Percentiles rank a stretch among this genome's conserved stretches.
These are phyloP conservation scores for Penicillium nordicum DNA, from an alignment of 2,329 filamentous ascomycete species.

Conservation along the genomic window DNA sequence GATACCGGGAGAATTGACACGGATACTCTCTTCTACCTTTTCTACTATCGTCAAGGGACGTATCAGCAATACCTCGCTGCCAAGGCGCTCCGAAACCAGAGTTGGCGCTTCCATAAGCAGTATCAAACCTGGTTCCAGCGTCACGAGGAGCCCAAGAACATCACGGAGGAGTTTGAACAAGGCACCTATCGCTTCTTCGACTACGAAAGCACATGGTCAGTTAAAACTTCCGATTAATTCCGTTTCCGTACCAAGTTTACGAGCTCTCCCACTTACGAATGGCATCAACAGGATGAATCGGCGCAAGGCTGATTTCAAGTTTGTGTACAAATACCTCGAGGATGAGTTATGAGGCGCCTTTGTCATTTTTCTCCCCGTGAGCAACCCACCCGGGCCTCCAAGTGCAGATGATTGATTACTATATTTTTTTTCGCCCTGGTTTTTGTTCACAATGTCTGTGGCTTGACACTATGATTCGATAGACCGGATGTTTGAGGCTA, in stretches of 20 bases:
- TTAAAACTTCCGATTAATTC: slow-evolving; percentile 19
- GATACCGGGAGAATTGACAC: slow-evolving; percentile 74
- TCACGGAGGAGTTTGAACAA: slow-evolving; percentile 98
- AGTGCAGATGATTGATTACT: slow-evolving; percentile 1
- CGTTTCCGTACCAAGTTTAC: background rate
- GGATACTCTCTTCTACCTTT: slow-evolving; percentile 96
- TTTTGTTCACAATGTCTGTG: background rate
- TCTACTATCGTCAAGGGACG: slow-evolving; percentile 96
- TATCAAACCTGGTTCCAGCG: slow-evolving; percentile 99
- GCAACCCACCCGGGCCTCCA: slow-evolving; percentile 10
- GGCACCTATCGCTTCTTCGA: slow-evolving; percentile 99
- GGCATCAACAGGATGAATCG: slow-evolving; percentile 81
- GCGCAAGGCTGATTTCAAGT: slow-evolving; percentile 95
- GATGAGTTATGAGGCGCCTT: slow-evolving; percentile 66
- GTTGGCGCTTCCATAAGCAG: slow-evolving; percentile 99
- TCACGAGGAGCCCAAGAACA: slow-evolving; percentile 96
- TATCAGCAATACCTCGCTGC: slow-evolving; percentile 95
- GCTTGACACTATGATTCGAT: slow-evolving; percentile 8
- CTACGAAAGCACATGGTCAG: slow-evolving; percentile 97
- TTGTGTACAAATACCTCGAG: slow-evolving; percentile 95
- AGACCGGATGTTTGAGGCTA: slow-evolving; percentile 4
- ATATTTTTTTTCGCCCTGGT: background rate
- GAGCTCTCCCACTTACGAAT: slow-evolving; percentile 15
- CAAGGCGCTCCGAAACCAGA: slow-evolving; percentile 95
- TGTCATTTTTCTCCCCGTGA: slow-evolving; percentile 2